Conservation (phyloP, 805 yeast genomes). For the Wickerhamomyces canadensis region DNA sequence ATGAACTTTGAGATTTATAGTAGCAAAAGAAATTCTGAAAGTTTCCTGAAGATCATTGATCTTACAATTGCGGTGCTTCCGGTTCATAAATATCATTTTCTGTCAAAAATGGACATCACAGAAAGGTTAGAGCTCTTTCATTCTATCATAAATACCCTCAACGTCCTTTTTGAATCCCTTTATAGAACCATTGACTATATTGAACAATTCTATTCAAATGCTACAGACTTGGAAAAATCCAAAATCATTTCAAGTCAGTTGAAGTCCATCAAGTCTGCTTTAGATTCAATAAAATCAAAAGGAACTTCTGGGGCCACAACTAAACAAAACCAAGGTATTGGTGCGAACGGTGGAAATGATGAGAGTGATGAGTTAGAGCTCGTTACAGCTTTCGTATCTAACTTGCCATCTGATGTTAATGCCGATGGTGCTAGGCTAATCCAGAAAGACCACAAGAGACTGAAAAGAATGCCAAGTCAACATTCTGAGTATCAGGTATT, state of each 20-base stretch:
- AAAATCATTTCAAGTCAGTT: conserved; percentile 50
- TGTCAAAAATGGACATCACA: conserved; percentile 27
- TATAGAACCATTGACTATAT: conserved; percentile 27
- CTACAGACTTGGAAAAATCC: conserved; percentile 47
- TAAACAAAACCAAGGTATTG: conserved; percentile 1
- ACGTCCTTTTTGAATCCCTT: conserved; percentile 34
- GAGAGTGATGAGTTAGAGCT: conserved; percentile 34
- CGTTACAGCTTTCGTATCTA: conserved; percentile 26
- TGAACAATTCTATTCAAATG: conserved; percentile 45
- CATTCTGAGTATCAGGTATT: conserved; percentile 62
- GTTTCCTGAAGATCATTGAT: conserved; percentile 34
- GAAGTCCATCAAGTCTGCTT: conserved; percentile 42
- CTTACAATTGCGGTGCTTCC: conserved; percentile 48
- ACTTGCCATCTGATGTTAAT: conserved; percentile 25
- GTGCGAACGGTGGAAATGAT: conserved; percentile 9
- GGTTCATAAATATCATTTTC: conserved; percentile 36
- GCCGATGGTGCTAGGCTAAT: conserved; percentile 38
- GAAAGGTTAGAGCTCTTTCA: conserved; percentile 31
- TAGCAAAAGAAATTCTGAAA: conserved; percentile 14
- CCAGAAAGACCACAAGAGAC: conserved; percentile 47
- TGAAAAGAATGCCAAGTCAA: conserved; percentile 45
- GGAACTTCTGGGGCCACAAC: not conserved
- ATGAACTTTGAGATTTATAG: conserved; percentile 18
- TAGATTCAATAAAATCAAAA: conserved; percentile 39
- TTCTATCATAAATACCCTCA: conserved; percentile 30